phyloP scores from a whole-genome alignment of 768 basidiomycete genomes.

The Chalciporus sphaerocephalus region DNA sequence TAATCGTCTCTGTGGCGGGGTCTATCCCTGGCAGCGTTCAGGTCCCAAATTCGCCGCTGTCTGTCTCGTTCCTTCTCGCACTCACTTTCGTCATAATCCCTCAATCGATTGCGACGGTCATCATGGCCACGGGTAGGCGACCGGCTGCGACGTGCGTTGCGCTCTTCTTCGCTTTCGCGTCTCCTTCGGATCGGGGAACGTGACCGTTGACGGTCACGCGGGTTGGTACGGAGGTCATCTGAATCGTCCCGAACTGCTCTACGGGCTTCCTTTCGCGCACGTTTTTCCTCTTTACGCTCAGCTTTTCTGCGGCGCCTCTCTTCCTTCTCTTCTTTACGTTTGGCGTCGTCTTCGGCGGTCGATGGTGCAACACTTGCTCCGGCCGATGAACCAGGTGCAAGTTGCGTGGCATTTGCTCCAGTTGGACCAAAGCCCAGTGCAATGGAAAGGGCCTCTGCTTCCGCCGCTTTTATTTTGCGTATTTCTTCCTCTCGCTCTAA shows the following conservation, averaged over 20 bases:
- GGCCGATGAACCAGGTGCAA: constrained; percentile 17
- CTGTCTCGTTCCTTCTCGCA: constrained; percentile 34
- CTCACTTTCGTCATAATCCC: constrained; percentile 28
- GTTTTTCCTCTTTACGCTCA: constrained; percentile 57
- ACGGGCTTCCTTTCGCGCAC: constrained; percentile 50
- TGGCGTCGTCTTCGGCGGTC: constrained; percentile 29
- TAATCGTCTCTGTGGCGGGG: constrained; percentile 23
- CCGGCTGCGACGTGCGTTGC: constrained; percentile 26
- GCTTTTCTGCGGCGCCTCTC: constrained; percentile 50
- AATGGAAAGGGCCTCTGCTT: constrained; percentile 80
- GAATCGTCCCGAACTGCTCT: constrained; percentile 34
- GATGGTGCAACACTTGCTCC: constrained; percentile 15
- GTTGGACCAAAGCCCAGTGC: constrained; percentile 79
- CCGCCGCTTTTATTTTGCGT: constrained; percentile 75
- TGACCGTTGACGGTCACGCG: constrained; percentile 33
- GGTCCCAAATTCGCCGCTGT: constrained; percentile 52
- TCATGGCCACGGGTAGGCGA: constrained; percentile 25
- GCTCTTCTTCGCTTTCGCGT: constrained; percentile 13
- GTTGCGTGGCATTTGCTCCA: constrained; percentile 31
- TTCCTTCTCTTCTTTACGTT: constrained; percentile 39
- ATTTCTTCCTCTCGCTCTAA: constrained; percentile 68
- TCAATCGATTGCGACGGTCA: constrained; percentile 14
- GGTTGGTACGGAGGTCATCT: constrained; percentile 23
- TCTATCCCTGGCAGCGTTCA: constrained; percentile 39
- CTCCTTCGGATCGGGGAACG: constrained; percentile 31